Conservation (phyloP, 208 protist species). For the Porcisia deanei region DNA sequence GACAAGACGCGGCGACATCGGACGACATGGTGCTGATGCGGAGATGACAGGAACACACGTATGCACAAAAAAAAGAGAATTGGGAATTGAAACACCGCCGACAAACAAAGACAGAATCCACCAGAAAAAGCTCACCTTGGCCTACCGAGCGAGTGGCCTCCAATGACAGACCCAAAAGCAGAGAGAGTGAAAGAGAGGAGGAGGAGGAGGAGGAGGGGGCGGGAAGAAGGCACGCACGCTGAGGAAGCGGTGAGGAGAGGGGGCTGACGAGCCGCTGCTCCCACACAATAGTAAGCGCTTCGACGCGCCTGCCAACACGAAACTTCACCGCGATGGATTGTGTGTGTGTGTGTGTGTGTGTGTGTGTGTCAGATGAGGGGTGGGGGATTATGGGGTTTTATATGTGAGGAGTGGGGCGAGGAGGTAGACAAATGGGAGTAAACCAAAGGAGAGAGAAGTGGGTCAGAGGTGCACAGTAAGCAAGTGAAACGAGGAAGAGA, state of each 20-base stretch:
- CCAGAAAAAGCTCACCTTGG: background rate
- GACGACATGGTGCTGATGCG: conserved; percentile 13
- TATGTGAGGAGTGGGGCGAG: too few species aligned
- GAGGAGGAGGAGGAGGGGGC: background rate
- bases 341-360: background rate
- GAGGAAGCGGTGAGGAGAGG: too few species aligned
- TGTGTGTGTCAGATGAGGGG: background rate
- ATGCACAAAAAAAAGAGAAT: background rate
- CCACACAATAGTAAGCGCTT: background rate
- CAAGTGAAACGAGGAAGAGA: too few species aligned
- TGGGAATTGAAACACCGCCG: background rate
- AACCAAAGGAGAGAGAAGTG: too few species aligned
- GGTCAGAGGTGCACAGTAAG: too few species aligned
- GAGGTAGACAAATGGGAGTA: too few species aligned
- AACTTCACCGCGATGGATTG: background rate
- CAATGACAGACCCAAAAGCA: background rate
- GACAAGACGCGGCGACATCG: conserved; percentile 32
- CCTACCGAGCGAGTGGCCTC: background rate
- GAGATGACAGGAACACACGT: background rate
- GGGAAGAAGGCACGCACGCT: background rate
- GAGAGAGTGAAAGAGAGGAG: background rate
- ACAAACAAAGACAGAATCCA: background rate
- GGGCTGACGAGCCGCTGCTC: background rate
- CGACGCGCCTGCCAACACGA: background rate
- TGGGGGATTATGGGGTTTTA: background rate